phyloP scores from a whole-genome alignment of 2,329 filamentous ascomycete genomes.

The Cladophialophora yegresii region DNA sequence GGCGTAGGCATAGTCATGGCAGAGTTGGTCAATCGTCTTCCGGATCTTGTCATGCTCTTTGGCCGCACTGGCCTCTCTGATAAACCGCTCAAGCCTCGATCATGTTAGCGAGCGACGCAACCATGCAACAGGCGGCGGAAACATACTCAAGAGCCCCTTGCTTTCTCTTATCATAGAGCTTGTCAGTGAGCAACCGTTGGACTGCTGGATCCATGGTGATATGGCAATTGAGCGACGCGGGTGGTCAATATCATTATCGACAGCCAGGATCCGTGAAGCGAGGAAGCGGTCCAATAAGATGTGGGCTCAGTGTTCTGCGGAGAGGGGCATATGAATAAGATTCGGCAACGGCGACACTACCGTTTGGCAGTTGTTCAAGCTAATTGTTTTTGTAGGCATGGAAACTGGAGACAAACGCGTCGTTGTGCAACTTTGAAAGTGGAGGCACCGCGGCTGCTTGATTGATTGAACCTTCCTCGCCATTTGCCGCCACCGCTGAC shows the following conservation, averaged over 20 bases:
- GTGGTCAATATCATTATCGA: constrained; percentile 26
- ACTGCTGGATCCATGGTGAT: constrained; percentile 78
- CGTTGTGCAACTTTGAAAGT: background rate
- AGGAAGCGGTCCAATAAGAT: background rate
- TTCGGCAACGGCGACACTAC: background rate
- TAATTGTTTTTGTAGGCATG: background rate
- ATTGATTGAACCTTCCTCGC: background rate
- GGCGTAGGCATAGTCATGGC: constrained; percentile 95
- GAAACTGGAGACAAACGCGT: background rate
- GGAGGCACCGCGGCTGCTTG: background rate
- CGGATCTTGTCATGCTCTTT: constrained; percentile 79
- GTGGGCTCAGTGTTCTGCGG: background rate
- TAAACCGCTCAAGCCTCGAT: constrained; percentile 79
- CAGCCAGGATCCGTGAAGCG: background rate
- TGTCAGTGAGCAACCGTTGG: constrained; percentile 91
- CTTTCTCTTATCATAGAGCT: constrained; percentile 98
- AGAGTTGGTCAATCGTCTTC: constrained; percentile 91
- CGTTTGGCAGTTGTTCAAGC: background rate
- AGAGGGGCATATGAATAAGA: background rate
- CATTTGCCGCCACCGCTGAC: background rate
- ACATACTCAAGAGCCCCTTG: constrained; percentile 87
- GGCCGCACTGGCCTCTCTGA: constrained; percentile 76
- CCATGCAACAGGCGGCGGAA: constrained; percentile 1
- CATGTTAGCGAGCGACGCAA: constrained; percentile 17
- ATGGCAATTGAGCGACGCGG: constrained; percentile 13